Base-by-base conservation (phyloP, 2,329 filamentous ascomycete genomes). In the Cytospora piceae region DNA sequence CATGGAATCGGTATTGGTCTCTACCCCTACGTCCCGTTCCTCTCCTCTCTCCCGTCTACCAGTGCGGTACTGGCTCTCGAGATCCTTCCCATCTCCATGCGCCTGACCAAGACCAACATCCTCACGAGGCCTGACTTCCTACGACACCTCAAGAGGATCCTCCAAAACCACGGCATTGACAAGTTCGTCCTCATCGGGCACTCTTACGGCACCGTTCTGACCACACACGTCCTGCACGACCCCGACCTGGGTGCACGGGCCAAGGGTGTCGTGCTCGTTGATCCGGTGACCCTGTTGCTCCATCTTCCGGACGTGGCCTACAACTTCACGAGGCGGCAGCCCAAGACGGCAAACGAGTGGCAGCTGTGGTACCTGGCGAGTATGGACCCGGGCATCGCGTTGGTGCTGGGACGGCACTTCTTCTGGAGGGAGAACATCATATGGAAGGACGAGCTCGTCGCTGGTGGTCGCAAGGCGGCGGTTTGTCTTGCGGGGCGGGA, bases 371-470 rank as follows among this genome's bases (percentile, higher is more conserved):
- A 90, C 71, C 91, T 91, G 73, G 90, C 87, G 7, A 86, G 83
- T 54, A 88, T 83, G 62, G 90, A 92, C 70, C 85, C 87, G 32
- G 87, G 87, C 2, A 86, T 90, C 2, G 84, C 89, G 12, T 83
- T 89, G 64, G 87, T 85, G 12, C 78, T 92, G 0, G 85, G 67
- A 3, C 58, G 67, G 31, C 83, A 88, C 70, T 91, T 92, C 76
- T 91, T 90, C 76, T 92, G 90, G 90, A 81, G 81, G 31, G 83
- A 91, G 70, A 91, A 89, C 69, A 85, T 90, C 49, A 76, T 90
- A 9, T 92, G 90, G 89, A 87, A 85, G 70, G 86, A 91, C 57
- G 87, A 90, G 67, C 74, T 91, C 55, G 68, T 82, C 63, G 71
- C 74, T 58, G 67, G 69, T 37, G 61, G 67, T 52, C 62, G 29